Percentiles rank a stretch among this genome's conserved stretches.
These are phyloP conservation scores for Dothideomycetes sp. DNA, from an alignment of 2,329 filamentous ascomycete genomes.

Conservation along the genomic window DNA sequence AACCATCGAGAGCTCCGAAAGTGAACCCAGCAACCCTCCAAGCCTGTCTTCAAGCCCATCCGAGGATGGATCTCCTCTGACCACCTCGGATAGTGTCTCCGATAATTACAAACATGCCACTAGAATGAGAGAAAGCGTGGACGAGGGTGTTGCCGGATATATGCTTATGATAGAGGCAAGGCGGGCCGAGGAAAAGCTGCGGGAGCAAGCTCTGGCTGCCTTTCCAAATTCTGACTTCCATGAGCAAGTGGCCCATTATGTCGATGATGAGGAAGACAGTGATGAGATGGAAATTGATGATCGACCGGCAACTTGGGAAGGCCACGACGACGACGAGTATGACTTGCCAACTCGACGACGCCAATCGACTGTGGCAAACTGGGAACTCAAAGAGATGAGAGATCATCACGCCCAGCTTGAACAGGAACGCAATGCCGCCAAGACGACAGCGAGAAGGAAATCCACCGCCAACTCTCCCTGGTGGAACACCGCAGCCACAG, in stretches of 20 bases:
- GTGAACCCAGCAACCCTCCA: constrained; percentile 16
- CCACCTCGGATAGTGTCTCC: constrained; percentile 30
- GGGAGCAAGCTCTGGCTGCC: constrained; percentile 64
- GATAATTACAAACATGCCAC: constrained; percentile 41
- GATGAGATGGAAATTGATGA: constrained; percentile 22
- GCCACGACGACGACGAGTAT: constrained; percentile 27
- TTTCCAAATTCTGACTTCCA: constrained; percentile 62
- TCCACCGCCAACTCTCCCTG: constrained; percentile 20
- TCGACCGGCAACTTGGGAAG: constrained; percentile 26
- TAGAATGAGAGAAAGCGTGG: constrained; percentile 53
- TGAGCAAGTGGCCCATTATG: constrained; percentile 62
- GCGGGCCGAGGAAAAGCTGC: constrained; percentile 68
- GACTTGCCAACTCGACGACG: constrained; percentile 32
- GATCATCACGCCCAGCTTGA: constrained; percentile 59
- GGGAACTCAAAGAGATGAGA: constrained; percentile 74
- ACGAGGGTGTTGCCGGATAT: constrained; percentile 66
- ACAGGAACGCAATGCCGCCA: constrained; percentile 34
- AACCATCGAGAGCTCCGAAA: constrained; percentile 49
- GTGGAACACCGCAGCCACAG: constrained; percentile 25
- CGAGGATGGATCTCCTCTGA: constrained; percentile 38
- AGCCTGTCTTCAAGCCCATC: constrained; percentile 11
- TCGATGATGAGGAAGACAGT: constrained; percentile 43
- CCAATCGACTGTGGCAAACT: constrained; percentile 53
- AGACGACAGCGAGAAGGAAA: constrained; percentile 20
- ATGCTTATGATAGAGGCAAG: constrained; percentile 69